These are phyloP conservation scores for Pseudognaphalium luteoalbum DNA, from an alignment of 129 eudicot genomes.

Conservation along the genomic window DNA sequence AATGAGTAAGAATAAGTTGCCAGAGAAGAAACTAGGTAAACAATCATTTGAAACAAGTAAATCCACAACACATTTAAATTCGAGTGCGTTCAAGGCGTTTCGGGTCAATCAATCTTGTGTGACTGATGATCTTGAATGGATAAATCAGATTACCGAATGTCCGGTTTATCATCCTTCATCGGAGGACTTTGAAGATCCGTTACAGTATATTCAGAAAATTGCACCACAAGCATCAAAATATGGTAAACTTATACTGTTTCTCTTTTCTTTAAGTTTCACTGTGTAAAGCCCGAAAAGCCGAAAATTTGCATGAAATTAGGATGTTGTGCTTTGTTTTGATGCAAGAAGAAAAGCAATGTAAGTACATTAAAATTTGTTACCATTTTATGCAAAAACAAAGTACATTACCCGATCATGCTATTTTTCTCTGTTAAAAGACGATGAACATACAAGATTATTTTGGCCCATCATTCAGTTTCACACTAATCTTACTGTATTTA, in stretches of 20 bases:
- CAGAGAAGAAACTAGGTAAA: neutral
- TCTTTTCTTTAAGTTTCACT: neutral
- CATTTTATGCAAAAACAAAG: too few relatives aligned
- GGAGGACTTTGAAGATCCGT: constrained; percentile 58
- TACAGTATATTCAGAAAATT: constrained; percentile 40
- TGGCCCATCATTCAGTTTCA: neutral
- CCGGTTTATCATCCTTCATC: constrained; percentile 53
- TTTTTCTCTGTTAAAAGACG: too few relatives aligned
- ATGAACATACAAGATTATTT: neutral
- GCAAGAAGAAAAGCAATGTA: too few relatives aligned
- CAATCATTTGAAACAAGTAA: constrained; percentile 11
- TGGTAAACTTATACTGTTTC: constrained; percentile 27
- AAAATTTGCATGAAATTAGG: neutral
- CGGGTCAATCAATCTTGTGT: neutral
- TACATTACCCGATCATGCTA: neutral
- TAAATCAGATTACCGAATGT: constrained; percentile 33
- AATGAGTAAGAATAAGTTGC: constrained; percentile 3
- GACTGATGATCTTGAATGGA: constrained; percentile 41
- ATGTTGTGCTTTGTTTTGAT: too few relatives aligned
- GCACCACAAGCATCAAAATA: constrained; percentile 58
- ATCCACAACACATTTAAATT: neutral
- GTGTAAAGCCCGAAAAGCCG: neutral
- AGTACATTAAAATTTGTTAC: too few relatives aligned
- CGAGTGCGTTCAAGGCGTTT: constrained; percentile 9
- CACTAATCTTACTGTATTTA: neutral